Conservation (phyloP, 1,284 basidiomycete genomes). For the Ustilago bromivora region DNA sequence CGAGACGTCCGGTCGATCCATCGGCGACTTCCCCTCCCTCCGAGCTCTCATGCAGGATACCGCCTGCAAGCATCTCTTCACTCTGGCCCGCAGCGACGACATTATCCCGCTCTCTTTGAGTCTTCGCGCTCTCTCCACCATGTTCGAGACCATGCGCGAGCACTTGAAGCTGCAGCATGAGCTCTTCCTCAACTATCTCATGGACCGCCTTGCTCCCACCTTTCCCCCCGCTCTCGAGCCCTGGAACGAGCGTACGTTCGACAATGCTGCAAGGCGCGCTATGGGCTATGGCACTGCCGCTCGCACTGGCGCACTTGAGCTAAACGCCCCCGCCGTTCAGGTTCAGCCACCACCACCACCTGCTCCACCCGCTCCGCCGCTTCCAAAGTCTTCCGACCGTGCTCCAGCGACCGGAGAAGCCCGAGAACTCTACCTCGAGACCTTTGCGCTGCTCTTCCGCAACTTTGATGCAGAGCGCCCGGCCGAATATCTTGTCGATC, state of each 20-base stretch:
- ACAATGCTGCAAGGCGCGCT: constrained; percentile 65
- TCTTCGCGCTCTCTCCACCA: constrained; percentile 85
- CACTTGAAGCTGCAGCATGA: constrained; percentile 97
- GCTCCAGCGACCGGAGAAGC: constrained; percentile 79
- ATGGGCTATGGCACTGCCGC: constrained; percentile 24
- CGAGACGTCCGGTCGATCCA: constrained; percentile 82
- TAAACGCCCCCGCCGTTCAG: constrained; percentile 10
- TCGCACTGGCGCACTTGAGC: constrained; percentile 30
- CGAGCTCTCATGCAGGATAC: constrained; percentile 82
- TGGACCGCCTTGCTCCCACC: constrained; percentile 80
- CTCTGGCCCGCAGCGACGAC: constrained; percentile 78
- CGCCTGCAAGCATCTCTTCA: constrained; percentile 94
- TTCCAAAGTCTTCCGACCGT: constrained; percentile 76
- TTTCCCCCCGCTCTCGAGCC: constrained; percentile 64
- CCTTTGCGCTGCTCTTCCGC: constrained; percentile 80
- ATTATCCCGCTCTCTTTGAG: constrained; percentile 81
- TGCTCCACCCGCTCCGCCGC: constrained; percentile 72
- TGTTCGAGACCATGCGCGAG: constrained; percentile 87
- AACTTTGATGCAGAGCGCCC: constrained; percentile 54
- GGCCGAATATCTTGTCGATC: constrained; percentile 90
- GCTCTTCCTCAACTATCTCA: constrained; percentile 90
- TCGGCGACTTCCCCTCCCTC: constrained; percentile 78
- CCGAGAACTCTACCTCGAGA: constrained; percentile 89
- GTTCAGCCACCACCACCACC: constrained; percentile 72
- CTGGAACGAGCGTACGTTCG: constrained; percentile 64